Evolutionary conservation across 2,329 filamentous ascomycete genomes (phyloP), one percentile per base, ranked within the genome.

Genomic region (Arthrobotrys megalospora): DNA sequence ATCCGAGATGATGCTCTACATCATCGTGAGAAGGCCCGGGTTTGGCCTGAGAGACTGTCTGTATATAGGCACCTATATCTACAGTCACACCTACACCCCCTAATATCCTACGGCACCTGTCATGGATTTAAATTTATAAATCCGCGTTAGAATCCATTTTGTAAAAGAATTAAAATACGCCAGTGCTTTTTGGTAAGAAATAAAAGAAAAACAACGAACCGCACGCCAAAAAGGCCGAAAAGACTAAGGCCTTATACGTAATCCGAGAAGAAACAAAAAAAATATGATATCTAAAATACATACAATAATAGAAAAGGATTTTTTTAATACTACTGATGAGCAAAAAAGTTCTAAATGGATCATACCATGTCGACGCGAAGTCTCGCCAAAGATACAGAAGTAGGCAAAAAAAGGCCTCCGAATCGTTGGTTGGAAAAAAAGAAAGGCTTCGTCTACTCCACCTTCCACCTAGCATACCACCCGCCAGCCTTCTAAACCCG

Each of bases 401-500:
- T 34, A 2, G 14, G 14, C 50, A 8, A 16, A 53, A 53, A 1
- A 21, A 53, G 12, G 12, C 12, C 8, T 53, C 14, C 32, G 11
- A 3, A 16, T 12, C 11, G 32, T 34, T 34, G n/a, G 19, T 24
- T 7, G 5, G 5, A 60, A 28, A 43, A 19, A 19, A 11, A 12
- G n/a, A 32, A 52, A 12, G 32, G 11, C 6, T 16, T 32, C 6
- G 1, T 24, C 8, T 43, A 28, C 10, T 43, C 36, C 11, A 32
- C 11, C 45, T 48, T 21, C 19, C 6, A 7, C 6, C 16, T 32
- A 43, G 58, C 58, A 41, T 12, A 24, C 28, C 11, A 21, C 19
- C 14, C n/a, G 28, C 47, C 14, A n/a, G 43, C 47, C 7, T 64
- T 38, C 58, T 86, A 91, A 80, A 91, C 90, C 81, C 88, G 87